These are phyloP conservation scores for Solanum tarijense DNA, from an alignment of 257 asterid species.

Conservation along the genomic window DNA sequence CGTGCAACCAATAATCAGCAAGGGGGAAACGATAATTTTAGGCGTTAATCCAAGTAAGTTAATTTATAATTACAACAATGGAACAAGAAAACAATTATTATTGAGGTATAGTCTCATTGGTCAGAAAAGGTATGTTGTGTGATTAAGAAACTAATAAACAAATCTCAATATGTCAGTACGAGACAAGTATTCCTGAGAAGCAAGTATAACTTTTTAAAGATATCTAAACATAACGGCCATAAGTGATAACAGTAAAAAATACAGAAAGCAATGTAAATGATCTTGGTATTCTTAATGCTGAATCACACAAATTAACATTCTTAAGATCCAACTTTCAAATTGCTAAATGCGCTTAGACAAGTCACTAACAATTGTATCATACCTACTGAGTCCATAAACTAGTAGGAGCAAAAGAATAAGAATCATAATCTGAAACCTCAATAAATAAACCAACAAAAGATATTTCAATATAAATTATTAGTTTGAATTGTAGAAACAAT, in stretches of 20 bases:
- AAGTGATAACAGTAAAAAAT: neutral
- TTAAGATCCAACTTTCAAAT: neutral
- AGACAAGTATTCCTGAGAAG: neutral
- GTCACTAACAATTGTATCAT: neutral
- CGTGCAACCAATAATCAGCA: constrained; percentile 57
- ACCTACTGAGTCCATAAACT: neutral
- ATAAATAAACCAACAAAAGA: neutral
- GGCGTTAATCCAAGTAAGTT: neutral
- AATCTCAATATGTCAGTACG: neutral
- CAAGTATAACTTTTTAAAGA: neutral
- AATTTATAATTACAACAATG: neutral
- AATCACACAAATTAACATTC: neutral
- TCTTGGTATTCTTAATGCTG: neutral
- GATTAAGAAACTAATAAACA: neutral
- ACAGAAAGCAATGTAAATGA: neutral
- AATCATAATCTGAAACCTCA: neutral
- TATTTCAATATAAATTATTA: neutral
- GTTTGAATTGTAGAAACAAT: neutral
- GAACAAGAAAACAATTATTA: neutral
- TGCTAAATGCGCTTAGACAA: neutral
- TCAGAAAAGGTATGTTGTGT: neutral
- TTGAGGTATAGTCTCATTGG: neutral
- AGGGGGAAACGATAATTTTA: constrained; percentile 3
- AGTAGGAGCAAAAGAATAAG: neutral
- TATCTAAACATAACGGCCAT: neutral